Evolutionary conservation across 306 rosid genomes (phyloP), one percentile per base, ranked within the genome.

Genomic region (Fagus crenata): DNA sequence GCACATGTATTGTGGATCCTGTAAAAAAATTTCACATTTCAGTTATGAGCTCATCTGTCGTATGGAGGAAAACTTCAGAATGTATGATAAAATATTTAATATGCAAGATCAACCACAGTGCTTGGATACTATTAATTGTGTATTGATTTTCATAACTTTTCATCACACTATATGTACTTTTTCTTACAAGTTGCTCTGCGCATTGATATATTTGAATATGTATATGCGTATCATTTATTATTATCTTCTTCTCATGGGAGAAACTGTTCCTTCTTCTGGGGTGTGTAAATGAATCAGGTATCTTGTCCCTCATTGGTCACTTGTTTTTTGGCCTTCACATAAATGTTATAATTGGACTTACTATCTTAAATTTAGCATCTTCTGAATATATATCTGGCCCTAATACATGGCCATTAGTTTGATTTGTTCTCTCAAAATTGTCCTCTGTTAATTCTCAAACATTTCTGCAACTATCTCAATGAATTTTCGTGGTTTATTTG

Each of bases 191-290:
- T 11, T 28, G 65, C 36, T 8, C 35, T 9, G 8, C 13, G 8
- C 11, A 46, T 46, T 46, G 51, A 22, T 8, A 22, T 59, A 59
- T 59, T 59, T 28, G 12, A 59, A 59, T 28, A 28, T 18, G 15
- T 22, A 8, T 22, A 59, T 28, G 65, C 4, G 2, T 28, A 59
- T 59, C 32, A 1, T 0, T 9, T 22, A 58, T 58, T 58, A 8
- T 22, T 32, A 7, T 22, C 65, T 22, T 59, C 33, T 59, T 59
- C 36, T 11, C 35, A 59, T 0, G 0, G 2, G 65, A 28, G 65
- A 59, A 59, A 59, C 65, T 59, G 35, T 59, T 59, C 15, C 65
- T 59, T 59, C 65, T 59, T 32, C 65, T 59, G 65, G 12, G 3
- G 37, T 59, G 35, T 58, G 65, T 59, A 28, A 28, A 59, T 59